Conservation (phyloP, 768 basidiomycete genomes). For the Dioszegia crocea region DNA sequence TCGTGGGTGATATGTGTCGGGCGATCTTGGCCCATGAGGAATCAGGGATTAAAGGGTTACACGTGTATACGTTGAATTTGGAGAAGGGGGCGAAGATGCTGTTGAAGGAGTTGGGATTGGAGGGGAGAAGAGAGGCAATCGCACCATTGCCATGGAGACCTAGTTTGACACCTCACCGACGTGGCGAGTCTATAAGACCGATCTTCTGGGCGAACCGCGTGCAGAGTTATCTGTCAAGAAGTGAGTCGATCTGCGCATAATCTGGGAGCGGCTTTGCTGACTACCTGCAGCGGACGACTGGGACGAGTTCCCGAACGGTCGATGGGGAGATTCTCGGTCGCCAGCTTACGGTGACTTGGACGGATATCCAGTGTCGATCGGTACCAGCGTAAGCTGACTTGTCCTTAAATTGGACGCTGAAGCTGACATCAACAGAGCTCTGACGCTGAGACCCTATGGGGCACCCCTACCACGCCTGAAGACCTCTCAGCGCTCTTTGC, state of each 20-base stretch:
- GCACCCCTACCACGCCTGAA: conserved; percentile 30
- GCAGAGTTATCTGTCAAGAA: conserved; percentile 89
- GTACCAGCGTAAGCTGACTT: conserved; percentile 64
- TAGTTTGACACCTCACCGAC: conserved; percentile 85
- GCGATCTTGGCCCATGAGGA: conserved; percentile 68
- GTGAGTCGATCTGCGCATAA: conserved; percentile 15
- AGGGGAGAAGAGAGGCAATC: conserved; percentile 62
- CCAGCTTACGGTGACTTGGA: conserved; percentile 98
- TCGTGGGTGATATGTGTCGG: conserved; percentile 91
- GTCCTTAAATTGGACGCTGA: not conserved
- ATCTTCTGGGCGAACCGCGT: conserved; percentile 98
- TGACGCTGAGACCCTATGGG: conserved; percentile 47
- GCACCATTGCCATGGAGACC: conserved; percentile 98
- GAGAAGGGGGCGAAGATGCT: conserved; percentile 94
- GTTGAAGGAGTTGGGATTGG: conserved; percentile 78
- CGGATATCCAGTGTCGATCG: conserved; percentile 89
- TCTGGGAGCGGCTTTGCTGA: not conserved
- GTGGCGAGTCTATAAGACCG: conserved; percentile 87
- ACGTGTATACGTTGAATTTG: conserved; percentile 97
- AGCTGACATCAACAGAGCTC: conserved; percentile 16
- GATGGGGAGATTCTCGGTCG: conserved; percentile 94
- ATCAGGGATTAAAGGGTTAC: conserved; percentile 79
- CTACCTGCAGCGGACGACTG: conserved; percentile 68
- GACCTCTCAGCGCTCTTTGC: conserved; percentile 48
- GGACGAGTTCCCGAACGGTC: conserved; percentile 99